Evolutionary conservation across 768 basidiomycete genomes (phyloP).

Genomic region (Aureoboletus auriporus): DNA sequence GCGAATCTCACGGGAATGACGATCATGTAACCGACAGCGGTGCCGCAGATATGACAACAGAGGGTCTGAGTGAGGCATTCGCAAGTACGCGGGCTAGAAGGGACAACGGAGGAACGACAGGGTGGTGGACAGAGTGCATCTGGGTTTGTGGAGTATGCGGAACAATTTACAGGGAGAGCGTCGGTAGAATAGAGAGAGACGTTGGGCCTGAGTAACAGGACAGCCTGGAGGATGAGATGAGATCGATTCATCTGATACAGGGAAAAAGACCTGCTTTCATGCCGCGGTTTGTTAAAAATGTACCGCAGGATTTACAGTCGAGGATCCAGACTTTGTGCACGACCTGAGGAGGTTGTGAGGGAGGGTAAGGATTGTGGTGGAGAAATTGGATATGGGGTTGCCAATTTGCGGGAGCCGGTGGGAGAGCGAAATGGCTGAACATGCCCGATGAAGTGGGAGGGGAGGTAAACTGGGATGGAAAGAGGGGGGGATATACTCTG

Average conservation of each 20-base stretch:
- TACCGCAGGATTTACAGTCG: slow-evolving; percentile 69
- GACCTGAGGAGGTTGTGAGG: slow-evolving; percentile 36
- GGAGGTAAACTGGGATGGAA: slow-evolving; percentile 9
- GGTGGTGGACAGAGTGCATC: slow-evolving; percentile 38
- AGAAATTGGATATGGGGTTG: slow-evolving; percentile 33
- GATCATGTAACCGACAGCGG: slow-evolving; percentile 75
- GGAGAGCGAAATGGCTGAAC: slow-evolving; percentile 25
- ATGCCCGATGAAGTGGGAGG: slow-evolving; percentile 18
- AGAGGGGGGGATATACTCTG: slow-evolving; percentile 10
- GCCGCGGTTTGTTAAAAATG: slow-evolving; percentile 77
- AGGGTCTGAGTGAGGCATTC: slow-evolving; percentile 83
- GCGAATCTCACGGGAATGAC: slow-evolving; percentile 50
- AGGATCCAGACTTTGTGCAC: slow-evolving; percentile 79
- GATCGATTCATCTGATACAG: not conserved
- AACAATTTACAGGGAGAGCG: slow-evolving; percentile 73
- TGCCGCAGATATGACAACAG: slow-evolving; percentile 77
- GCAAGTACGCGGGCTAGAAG: slow-evolving; percentile 55
- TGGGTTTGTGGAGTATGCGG: slow-evolving; percentile 52
- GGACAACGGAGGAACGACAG: slow-evolving; percentile 33
- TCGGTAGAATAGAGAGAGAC: slow-evolving; percentile 84
- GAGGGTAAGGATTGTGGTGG: slow-evolving; percentile 40
- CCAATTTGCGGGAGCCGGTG: slow-evolving; percentile 23
- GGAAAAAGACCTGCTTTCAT: slow-evolving; percentile 60
- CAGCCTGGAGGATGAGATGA: slow-evolving; percentile 49
- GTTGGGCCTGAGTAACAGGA: slow-evolving; percentile 75